These are phyloP conservation scores for Apiosordaria backusii DNA, from an alignment of 495 filamentous ascomycete species.

Conservation along the genomic window DNA sequence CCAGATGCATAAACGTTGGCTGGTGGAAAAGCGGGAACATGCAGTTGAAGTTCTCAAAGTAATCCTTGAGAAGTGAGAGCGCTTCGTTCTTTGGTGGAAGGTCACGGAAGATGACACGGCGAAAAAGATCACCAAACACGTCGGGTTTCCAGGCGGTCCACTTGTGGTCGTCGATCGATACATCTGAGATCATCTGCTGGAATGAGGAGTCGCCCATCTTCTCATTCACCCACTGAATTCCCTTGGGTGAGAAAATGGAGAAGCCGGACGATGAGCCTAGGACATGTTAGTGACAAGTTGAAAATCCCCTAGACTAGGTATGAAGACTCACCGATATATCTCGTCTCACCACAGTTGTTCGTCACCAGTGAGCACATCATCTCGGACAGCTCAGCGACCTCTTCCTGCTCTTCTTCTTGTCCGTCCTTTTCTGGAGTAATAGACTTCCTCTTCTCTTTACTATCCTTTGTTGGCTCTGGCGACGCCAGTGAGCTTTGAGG, in stretches of 20 bases:
- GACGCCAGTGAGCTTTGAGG: conserved; percentile 60
- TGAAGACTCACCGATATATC: conserved; percentile 82
- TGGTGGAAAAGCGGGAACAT: conserved; percentile 97
- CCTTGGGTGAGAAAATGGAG: conserved; percentile 91
- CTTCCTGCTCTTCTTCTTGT: conserved; percentile 71
- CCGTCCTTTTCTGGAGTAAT: conserved; percentile 31
- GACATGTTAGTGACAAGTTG: conserved; percentile 15
- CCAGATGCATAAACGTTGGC: conserved; percentile 94
- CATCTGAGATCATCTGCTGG: conserved; percentile 87
- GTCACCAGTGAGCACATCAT: conserved; percentile 99
- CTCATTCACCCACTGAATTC: conserved; percentile 97
- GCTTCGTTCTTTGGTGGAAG: conserved; percentile 79
- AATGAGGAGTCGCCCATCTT: conserved; percentile 95
- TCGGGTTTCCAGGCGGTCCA: conserved; percentile 97
- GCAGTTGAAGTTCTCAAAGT: conserved; percentile 97
- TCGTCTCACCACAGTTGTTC: conserved; percentile 90
- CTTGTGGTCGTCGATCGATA: conserved; percentile 80
- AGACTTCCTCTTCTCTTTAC: conserved; percentile 42
- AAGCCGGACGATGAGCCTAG: conserved; percentile 94
- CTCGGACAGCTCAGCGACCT: conserved; percentile 88
- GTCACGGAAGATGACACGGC: conserved; percentile 74
- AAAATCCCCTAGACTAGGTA: too few relatives aligned
- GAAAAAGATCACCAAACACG: conserved; percentile 91
- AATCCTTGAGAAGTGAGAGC: conserved; percentile 81
- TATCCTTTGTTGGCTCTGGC: conserved; percentile 53